A percentile compares a stretch with the other conserved stretches of the same genome.
phyloP scores from a whole-genome alignment of 116 monocot species.

The Cymodocea nodosa region DNA sequence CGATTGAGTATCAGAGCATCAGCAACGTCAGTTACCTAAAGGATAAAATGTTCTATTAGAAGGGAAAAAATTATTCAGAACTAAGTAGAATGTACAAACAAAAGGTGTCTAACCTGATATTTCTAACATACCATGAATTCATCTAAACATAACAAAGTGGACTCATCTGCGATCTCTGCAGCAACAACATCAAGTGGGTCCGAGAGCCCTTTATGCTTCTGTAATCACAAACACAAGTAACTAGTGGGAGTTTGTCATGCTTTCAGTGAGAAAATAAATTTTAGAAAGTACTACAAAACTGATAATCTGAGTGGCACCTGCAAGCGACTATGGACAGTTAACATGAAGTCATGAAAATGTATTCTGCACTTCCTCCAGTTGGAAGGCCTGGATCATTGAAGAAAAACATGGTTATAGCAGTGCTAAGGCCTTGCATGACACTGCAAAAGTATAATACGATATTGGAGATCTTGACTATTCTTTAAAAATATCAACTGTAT shows the following conservation, averaged over 20 bases:
- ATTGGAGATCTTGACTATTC: no score
- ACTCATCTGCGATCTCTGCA: constrained; percentile 90
- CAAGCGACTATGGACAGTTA: constrained; percentile 84
- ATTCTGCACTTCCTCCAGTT: constrained; percentile 94
- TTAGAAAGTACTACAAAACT: no score
- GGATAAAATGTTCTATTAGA: constrained; percentile 7
- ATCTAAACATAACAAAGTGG: constrained; percentile 86
- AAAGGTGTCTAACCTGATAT: constrained; percentile 20
- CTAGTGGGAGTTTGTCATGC: background rate
- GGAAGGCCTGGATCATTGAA: constrained; percentile 33
- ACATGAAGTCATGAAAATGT: constrained; percentile 99
- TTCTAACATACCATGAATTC: constrained; percentile 89
- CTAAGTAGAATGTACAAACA: background rate
- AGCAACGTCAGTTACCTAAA: constrained; percentile 95
- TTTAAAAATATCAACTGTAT: no score
- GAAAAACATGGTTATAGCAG: background rate
- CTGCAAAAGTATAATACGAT: no score
- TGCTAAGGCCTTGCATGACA: background rate
- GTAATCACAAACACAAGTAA: constrained; percentile 8
- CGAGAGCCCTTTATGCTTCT: constrained; percentile 93
- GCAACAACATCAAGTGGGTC: constrained; percentile 98
- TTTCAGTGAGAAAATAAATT: background rate
- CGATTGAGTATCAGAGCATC: constrained; percentile 96
- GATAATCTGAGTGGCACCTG: constrained; percentile 36
- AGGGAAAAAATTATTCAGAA: constrained; percentile 3